Evolutionary conservation across 495 filamentous ascomycete species (phyloP).

Genomic region (Glarea lozoyensis): DNA sequence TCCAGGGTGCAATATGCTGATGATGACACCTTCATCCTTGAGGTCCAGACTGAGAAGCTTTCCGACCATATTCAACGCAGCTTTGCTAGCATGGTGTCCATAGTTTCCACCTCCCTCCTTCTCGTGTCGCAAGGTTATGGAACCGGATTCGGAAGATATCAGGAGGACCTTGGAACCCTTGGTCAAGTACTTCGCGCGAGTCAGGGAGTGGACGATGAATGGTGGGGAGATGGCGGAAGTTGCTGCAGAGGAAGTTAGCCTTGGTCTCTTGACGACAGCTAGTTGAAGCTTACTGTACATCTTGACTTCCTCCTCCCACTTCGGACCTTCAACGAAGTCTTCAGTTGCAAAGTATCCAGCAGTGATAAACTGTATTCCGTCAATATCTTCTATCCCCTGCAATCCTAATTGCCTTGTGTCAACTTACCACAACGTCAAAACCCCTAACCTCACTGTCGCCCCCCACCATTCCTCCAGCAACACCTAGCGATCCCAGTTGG

Average conservation of each 20-base stretch:
- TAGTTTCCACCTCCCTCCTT: slow-evolving; percentile 65
- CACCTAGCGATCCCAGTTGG: slow-evolving; percentile 26
- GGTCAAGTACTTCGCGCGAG: slow-evolving; percentile 40
- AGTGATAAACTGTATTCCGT: slow-evolving; percentile 40
- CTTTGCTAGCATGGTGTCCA: slow-evolving; percentile 64
- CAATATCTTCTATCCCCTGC: neutral
- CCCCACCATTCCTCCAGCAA: slow-evolving; percentile 13
- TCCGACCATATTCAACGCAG: slow-evolving; percentile 67
- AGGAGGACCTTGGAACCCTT: slow-evolving; percentile 52
- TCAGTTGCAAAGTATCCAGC: slow-evolving; percentile 64
- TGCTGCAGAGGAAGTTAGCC: slow-evolving; percentile 16
- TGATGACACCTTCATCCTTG: slow-evolving; percentile 50
- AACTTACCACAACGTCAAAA: slow-evolving; percentile 39
- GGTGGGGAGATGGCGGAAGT: slow-evolving; percentile 57
- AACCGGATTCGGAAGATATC: slow-evolving; percentile 59
- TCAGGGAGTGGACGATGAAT: slow-evolving; percentile 54
- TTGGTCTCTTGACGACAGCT: neutral
- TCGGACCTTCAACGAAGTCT: slow-evolving; percentile 46
- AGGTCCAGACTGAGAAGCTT: slow-evolving; percentile 61
- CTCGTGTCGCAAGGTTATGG: slow-evolving; percentile 57
- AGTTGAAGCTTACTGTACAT: slow-evolving; percentile 44
- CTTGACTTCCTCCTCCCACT: slow-evolving; percentile 54
- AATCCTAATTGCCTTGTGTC: neutral
- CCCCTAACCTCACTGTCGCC: slow-evolving; percentile 27
- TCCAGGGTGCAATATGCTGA: slow-evolving; percentile 62